Base-by-base conservation (phyloP, 2,329 filamentous ascomycete genomes). In the Cladosporium sp. region DNA sequence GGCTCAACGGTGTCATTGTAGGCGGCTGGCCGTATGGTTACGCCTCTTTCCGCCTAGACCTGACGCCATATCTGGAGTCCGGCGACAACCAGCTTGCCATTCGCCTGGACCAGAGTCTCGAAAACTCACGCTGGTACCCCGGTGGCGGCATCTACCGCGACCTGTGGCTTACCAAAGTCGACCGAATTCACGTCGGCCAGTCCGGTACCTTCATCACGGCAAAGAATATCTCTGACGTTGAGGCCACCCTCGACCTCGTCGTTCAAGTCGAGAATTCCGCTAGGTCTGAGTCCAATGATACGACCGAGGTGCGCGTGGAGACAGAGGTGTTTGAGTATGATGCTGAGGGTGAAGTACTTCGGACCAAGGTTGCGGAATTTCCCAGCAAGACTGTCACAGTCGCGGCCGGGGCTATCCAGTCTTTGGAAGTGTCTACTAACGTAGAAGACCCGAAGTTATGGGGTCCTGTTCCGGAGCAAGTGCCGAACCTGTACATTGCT, bases 141-240 rank as follows among this genome's bases (percentile, higher is more conserved):
- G 77, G 78, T 12, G 77, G 67, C 11, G 78, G 77, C 1, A 65
- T 80, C 12, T 80, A 80, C 57, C 71, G 77, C 1, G 78, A 79
- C 51, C 67, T 80, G 3, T 81, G 77, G 77, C 68, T 81, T 13
- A 71, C 73, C 30, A 79, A 74, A 51, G 71, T 73, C 9, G 62
- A 72, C 30, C 60, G 69, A 1, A 64, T 69, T 0, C 78, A 79
- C 52, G 70, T 81, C 3, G 71, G 62, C 7, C 73, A 80, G 39
- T 76, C 66, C 41, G 78, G 78, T 3, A 79, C 76, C 0, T 74
- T 68, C 42, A 65, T 80, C 49, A 76, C 72, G 1, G 72, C 77
- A 6, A 70, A 64, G 11, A 57, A 64, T 3, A 70, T 80, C 0
- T 76, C 78, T 2, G 54, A 64, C 0, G 51, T 69, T 6, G 70